Evolutionary conservation across 495 filamentous ascomycete species (phyloP), one percentile per base, ranked within the genome.

Genomic region (Clavariopsis aquatica): DNA sequence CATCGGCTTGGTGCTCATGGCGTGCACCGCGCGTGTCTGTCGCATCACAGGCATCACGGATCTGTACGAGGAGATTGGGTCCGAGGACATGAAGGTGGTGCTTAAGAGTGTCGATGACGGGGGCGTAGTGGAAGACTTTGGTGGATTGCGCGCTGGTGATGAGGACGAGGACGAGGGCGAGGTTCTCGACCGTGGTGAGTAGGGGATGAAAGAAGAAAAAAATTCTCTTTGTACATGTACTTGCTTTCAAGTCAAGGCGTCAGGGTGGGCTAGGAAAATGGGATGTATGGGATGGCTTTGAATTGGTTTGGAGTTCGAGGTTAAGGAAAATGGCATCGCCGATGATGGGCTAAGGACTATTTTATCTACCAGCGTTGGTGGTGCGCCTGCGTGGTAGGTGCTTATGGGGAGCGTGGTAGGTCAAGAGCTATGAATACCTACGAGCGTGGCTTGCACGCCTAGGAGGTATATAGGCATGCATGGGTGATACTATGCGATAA

Each of bases 1-100:
- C 20, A 20, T 67, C 1, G 68, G 68, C 17, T 36, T 70, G 1
- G 68, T 67, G 19, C 64, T 70, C 22, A 67, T 70, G 68, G 68
- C 68, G 0, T 55, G 49, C 38, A 55, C 45, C 8, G 68, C 68
- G 20, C 29, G 68, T 19, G 54, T 64, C 0, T 66, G 63, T 34
- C 41, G 46, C n/a, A 59, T 70, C 13, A 56, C 60, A 0, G 68
- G 68, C 2, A 64, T 70, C 38, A 70, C 68, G 0, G 60, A 60
- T 9, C 26, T 64, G 12, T 70, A 70, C 31, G 58, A 67, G 53
- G 59, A 70, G 49, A 67, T 70, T n/a, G 64, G 52, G 6, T 31
- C 17, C 34, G 60, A 66, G 20, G 59, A 70, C 41, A 67, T 66
- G 63, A 55, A 67, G 34, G 34, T 20, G 3, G 60, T 64, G 10